phyloP scores from a whole-genome alignment of 2,329 filamentous ascomycete genomes.

The Epichloe scottii region DNA sequence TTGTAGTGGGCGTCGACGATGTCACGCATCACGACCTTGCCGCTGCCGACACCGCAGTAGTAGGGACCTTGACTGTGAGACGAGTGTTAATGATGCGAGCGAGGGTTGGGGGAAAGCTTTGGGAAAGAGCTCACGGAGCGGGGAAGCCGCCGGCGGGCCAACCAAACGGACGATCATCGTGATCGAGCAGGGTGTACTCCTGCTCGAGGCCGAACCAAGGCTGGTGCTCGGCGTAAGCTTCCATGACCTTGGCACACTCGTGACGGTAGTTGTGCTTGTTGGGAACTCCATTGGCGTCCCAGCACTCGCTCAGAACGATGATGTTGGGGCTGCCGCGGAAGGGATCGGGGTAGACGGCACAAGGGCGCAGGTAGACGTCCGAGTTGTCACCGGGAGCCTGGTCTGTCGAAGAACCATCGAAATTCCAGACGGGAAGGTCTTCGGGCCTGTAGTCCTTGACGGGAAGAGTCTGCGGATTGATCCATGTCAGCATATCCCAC shows the following conservation, averaged over 20 bases:
- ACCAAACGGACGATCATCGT: conserved; percentile 79
- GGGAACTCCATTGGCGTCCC: conserved; percentile 84
- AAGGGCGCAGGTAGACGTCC: conserved; percentile 89
- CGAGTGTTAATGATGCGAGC: conserved; percentile 10
- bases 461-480: conserved; percentile 31
- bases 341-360: conserved; percentile 81
- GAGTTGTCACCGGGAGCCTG: conserved; percentile 94
- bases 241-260: conserved; percentile 82
- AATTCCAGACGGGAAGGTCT: conserved; percentile 44
- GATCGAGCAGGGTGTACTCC: conserved; percentile 74
- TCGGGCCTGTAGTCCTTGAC: conserved; percentile 36
- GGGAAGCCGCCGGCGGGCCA: conserved; percentile 61
- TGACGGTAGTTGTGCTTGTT: conserved; percentile 99
- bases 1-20: conserved; percentile 65
- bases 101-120: too few relatives aligned
- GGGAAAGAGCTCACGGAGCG: conserved; percentile 56
- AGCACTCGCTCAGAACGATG: conserved; percentile 88
- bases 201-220: conserved; percentile 98
- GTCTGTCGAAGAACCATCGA: conserved; percentile 71
- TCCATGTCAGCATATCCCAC: background rate
- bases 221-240: conserved; percentile 66
- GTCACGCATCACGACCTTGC: conserved; percentile 95
- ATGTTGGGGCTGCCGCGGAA: conserved; percentile 87
- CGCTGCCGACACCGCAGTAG: conserved; percentile 85
- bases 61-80: conserved; percentile 24